These are phyloP conservation scores for Ogataea methanolica DNA, from an alignment of 805 yeast species.

Conservation along the genomic window DNA sequence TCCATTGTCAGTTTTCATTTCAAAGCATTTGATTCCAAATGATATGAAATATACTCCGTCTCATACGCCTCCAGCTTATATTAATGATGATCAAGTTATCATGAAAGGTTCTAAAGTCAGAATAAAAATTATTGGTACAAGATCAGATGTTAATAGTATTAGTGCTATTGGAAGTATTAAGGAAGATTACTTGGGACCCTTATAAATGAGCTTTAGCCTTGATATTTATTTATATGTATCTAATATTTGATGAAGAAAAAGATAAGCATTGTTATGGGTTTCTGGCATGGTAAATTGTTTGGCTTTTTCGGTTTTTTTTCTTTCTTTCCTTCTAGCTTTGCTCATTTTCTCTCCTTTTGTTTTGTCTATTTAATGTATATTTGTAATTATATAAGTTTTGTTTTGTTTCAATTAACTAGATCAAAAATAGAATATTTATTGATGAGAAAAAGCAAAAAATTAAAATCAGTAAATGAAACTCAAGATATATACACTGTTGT, in stretches of 20 bases:
- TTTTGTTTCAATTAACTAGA: too few relatives aligned
- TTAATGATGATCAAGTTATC: constrained; percentile 89
- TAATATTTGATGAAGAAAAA: not conserved
- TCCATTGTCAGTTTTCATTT: constrained; percentile 89
- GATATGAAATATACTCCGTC: constrained; percentile 93
- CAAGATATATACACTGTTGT: too few relatives aligned
- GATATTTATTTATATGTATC: not conserved
- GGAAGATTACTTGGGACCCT: constrained; percentile 94
- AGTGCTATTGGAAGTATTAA: constrained; percentile 97
- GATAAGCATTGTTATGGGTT: too few relatives aligned
- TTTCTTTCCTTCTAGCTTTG: too few relatives aligned
- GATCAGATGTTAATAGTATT: constrained; percentile 95
- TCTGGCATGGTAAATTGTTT: too few relatives aligned
- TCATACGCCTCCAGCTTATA: constrained; percentile 97
- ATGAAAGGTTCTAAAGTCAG: constrained; percentile 93
- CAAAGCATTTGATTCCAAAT: constrained; percentile 90
- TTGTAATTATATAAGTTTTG: too few relatives aligned
- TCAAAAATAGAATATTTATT: too few relatives aligned
- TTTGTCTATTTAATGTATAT: too few relatives aligned
- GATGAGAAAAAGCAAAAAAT: too few relatives aligned
- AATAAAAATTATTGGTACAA: constrained; percentile 92
- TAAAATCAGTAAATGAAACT: too few relatives aligned
- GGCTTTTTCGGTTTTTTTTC: too few relatives aligned
- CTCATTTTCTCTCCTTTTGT: too few relatives aligned
- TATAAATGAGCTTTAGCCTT: constrained; percentile 25